phyloP scores from a whole-genome alignment of 2,329 filamentous ascomycete genomes.

The Epichloe gansuensis region DNA sequence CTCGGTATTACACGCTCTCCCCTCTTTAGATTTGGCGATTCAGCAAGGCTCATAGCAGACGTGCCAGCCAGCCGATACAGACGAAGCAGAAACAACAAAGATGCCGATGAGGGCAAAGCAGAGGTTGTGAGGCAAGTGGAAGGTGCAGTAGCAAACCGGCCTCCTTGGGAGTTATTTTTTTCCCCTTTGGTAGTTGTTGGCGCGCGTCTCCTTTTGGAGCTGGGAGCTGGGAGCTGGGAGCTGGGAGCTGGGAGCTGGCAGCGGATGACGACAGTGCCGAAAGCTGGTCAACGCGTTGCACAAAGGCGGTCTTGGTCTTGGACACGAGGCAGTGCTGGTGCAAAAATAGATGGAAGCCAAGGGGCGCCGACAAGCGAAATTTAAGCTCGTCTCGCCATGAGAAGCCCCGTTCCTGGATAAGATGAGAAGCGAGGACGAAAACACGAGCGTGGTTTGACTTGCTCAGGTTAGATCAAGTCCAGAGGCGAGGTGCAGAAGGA shows the following conservation, averaged over 20 bases:
- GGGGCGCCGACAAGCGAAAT: slow-evolving; percentile 1
- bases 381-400: background rate
- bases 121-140: background rate
- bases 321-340: slow-evolving; percentile 1
- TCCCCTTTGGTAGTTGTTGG: background rate
- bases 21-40: slow-evolving; percentile 13
- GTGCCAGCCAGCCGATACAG: background rate
- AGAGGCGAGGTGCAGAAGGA: background rate
- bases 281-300: slow-evolving; percentile 1
- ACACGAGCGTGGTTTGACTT: background rate
- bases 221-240: background rate
- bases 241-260: background rate
- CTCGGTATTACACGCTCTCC: slow-evolving; percentile 4
- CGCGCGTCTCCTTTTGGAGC: background rate
- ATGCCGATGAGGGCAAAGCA: background rate
- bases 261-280: slow-evolving; percentile 5
- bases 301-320: background rate
- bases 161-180: background rate
- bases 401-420: background rate
- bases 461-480: background rate
- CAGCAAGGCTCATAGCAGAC: slow-evolving; percentile 19
- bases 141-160: background rate
- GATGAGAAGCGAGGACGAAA: background rate
- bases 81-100: background rate
- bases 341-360: background rate